phyloP scores from a whole-genome alignment of 2,329 filamentous ascomycete genomes.

The Basipetospora chlamydospora region DNA sequence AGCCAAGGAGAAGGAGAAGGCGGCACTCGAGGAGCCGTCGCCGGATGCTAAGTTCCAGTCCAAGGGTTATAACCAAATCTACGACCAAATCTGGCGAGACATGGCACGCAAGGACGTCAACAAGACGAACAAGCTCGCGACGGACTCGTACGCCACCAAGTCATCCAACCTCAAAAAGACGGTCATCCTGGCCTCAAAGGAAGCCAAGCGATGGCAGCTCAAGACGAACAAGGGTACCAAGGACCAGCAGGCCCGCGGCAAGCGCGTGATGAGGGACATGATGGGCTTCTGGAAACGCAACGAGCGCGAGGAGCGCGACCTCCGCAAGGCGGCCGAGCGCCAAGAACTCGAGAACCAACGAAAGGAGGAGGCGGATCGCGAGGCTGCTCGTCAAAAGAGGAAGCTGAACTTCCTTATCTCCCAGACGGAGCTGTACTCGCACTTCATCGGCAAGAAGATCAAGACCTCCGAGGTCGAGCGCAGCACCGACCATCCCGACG shows the following conservation, averaged over 20 bases:
- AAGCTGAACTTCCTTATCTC: constrained; percentile 99
- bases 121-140: constrained; percentile 81
- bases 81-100: constrained; percentile 94
- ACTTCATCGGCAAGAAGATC: constrained; percentile 99
- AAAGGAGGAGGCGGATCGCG: constrained; percentile 91
- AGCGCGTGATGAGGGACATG: constrained; percentile 99
- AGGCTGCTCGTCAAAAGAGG: constrained; percentile 92
- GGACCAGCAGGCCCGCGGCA: constrained; percentile 89
- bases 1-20: constrained; percentile 27
- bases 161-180: constrained; percentile 97
- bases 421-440: constrained; percentile 95
- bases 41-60: constrained; percentile 60
- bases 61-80: constrained; percentile 91
- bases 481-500: constrained; percentile 69
- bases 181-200: constrained; percentile 88
- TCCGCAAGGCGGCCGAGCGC: constrained; percentile 84
- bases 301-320: constrained; percentile 88
- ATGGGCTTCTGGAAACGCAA: constrained; percentile 99
- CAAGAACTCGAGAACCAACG: constrained; percentile 94
- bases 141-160: constrained; percentile 72
- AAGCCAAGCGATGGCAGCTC: constrained; percentile 92
- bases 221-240: constrained; percentile 98
- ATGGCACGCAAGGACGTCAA: constrained; percentile 85
- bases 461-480: constrained; percentile 91
- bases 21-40: constrained; percentile 24